Base-by-base conservation (phyloP, 2,329 filamentous ascomycete species). In the Sarocladium strictum region DNA sequence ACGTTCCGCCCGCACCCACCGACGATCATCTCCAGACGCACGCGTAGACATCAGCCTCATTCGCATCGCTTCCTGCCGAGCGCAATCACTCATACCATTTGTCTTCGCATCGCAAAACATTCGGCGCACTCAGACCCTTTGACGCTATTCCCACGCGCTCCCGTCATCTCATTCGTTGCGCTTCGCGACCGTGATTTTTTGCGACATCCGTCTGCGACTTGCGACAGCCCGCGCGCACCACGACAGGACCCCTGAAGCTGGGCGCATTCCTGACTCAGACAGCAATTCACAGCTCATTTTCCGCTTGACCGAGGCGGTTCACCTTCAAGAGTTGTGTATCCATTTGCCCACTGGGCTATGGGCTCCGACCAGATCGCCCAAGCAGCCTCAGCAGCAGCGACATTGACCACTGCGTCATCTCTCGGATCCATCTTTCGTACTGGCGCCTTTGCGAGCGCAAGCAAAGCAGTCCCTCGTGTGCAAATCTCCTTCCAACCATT, bases 221-320 rank as follows among this genome's bases (percentile, higher is more conserved):
- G 32, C 43, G 32, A 21, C 15, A 6, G 29, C 29, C 9, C 19
- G n/a, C 19, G 29, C 47, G 29, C 47, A 10, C 27, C 17, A 19
- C 29, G 11, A 51, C 47, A 51, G 47, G 47, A 51, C 47, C 47
- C 47, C 29, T 51, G 47, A 51, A 51, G 47, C 15, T n/a, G 5
- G 47, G 47, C 47, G 47, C 47, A 51, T 51, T 51, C 47, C 47
- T 51, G 47, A 51, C 47, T 51, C 47, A 51, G 47, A 51, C 47
- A 51, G n/a, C 47, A 51, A 33, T 35, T 51, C 47, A 19, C 29
- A 51, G 15, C 47, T 23, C 24, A 51, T 51, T 23, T 19, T 23
- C 40, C 26, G 7, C 43, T 14, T 12, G 4, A 9, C 23, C 26
- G 35, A 49, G 11, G 24, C 24, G 26, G 11, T 3, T 32, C 43